Evolutionary conservation across 1,284 basidiomycete genomes (phyloP).

Genomic region (Cryptococcus sp.): DNA sequence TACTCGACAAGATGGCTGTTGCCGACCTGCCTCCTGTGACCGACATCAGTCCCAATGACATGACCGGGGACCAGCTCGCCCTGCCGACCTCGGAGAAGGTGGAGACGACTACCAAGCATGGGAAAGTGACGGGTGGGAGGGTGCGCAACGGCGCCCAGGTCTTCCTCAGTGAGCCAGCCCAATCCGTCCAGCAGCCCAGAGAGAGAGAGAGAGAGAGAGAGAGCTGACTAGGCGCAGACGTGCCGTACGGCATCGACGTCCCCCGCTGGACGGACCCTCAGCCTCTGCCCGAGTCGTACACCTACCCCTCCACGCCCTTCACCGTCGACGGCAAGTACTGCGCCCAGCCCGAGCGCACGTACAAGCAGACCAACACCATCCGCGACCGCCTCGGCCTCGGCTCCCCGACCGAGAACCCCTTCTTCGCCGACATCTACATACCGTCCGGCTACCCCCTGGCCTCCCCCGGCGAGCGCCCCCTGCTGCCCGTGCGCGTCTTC

Average conservation of each 20-base stretch:
- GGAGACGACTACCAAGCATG: slow-evolving; percentile 22
- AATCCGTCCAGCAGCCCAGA: too few relatives aligned
- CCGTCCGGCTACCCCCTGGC: slow-evolving; percentile 54
- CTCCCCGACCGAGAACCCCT: slow-evolving; percentile 67
- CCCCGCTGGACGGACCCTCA: slow-evolving; percentile 62
- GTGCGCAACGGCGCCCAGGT: slow-evolving; percentile 34
- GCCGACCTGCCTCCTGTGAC: slow-evolving; percentile 12
- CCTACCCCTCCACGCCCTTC: slow-evolving; percentile 62
- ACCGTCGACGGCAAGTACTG: slow-evolving; percentile 56
- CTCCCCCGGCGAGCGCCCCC: slow-evolving; percentile 53
- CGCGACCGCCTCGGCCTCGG: slow-evolving; percentile 55
- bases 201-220: too few relatives aligned
- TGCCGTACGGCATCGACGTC: slow-evolving; percentile 67
- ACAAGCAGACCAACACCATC: slow-evolving; percentile 33
- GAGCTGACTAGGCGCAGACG: slow-evolving; percentile 53
- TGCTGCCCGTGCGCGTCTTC: slow-evolving; percentile 68
- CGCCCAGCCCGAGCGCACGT: slow-evolving; percentile 33
- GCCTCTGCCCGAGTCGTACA: slow-evolving; percentile 56
- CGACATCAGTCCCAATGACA: slow-evolving; percentile 20
- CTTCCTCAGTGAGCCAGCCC: slow-evolving; percentile 35
- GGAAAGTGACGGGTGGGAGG: slow-evolving; percentile 28
- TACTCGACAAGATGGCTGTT: slow-evolving; percentile 8
- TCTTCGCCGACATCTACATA: slow-evolving; percentile 66
- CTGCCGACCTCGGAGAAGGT: slow-evolving; percentile 22
- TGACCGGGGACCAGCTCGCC: slow-evolving; percentile 40